phyloP scores from a whole-genome alignment of 108 stramenopile species.

The Mediolabrus comicus region DNA sequence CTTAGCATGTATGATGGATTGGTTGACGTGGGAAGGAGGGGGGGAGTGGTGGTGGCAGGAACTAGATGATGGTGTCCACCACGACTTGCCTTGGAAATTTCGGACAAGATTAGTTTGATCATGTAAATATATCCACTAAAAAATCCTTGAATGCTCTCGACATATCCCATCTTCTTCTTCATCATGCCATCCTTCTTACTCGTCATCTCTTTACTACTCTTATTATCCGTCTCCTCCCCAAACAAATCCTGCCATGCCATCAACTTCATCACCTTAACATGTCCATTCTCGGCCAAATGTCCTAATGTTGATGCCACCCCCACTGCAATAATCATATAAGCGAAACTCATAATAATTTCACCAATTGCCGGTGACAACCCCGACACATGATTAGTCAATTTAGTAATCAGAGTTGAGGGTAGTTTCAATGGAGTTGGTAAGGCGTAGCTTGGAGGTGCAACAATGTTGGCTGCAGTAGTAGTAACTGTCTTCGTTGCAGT shows the following conservation, averaged over 20 bases:
- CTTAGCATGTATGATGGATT: not conserved
- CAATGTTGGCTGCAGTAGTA: no score
- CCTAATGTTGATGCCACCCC: not conserved
- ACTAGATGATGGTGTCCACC: not conserved
- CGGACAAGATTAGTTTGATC: not conserved
- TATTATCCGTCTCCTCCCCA: not conserved
- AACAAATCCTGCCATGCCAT: not conserved
- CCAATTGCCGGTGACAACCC: not conserved
- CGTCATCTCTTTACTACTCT: no score
- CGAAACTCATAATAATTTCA: not conserved
- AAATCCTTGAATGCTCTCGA: not conserved
- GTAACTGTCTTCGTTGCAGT: no score
- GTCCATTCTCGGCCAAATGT: not conserved
- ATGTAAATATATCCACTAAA: not conserved
- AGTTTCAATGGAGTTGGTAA: no score
- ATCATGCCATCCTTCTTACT: no score
- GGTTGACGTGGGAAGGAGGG: not conserved
- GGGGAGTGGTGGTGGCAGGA: not conserved
- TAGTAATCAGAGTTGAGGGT: no score
- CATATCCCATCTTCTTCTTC: not conserved
- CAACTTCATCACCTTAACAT: not conserved
- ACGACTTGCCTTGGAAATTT: not conserved
- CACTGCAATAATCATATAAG: not conserved
- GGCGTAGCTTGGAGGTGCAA: no score
- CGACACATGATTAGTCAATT: no score